A percentile compares a stretch with the other conserved stretches of the same genome.
Conservation (phyloP, 1,284 basidiomycete species). For the Sanghuangporus weigelae region DNA sequence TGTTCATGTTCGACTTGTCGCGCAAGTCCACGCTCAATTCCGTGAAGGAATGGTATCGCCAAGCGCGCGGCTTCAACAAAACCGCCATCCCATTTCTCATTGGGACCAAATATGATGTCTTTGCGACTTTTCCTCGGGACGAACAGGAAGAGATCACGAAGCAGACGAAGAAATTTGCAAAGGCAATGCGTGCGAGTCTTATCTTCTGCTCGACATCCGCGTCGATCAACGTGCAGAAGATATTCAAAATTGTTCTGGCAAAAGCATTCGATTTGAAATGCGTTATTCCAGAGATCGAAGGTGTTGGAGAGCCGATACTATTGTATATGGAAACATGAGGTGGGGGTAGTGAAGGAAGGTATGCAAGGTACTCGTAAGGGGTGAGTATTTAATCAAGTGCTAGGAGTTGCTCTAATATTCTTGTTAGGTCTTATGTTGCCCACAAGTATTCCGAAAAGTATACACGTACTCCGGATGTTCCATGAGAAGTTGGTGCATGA, state of each 20-base stretch:
- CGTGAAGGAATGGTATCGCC: conserved; percentile 99
- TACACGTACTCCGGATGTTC: neutral
- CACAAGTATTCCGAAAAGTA: neutral
- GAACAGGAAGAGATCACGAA: conserved; percentile 99
- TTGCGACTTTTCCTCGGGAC: conserved; percentile 91
- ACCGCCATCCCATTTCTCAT: conserved; percentile 95
- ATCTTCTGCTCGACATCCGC: conserved; percentile 98
- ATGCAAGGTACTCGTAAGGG: neutral
- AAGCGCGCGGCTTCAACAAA: conserved; percentile 98
- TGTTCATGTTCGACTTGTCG: conserved; percentile 99
- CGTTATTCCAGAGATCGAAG: conserved; percentile 94
- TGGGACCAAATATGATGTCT: conserved; percentile 97
- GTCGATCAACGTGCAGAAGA: conserved; percentile 99
- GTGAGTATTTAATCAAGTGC: neutral
- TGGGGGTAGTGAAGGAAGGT: neutral
- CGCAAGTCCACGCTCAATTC: conserved; percentile 96
- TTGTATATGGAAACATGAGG: conserved; percentile 85
- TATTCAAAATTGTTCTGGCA: conserved; percentile 94
- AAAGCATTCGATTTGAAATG: conserved; percentile 91
- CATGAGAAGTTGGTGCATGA: neutral
- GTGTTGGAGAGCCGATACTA: conserved; percentile 88
- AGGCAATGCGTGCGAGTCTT: conserved; percentile 97
- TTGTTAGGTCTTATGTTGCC: neutral
- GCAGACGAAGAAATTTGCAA: conserved; percentile 95
- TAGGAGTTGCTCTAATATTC: neutral